Evolutionary conservation across 2,329 filamentous ascomycete species (phyloP).

Genomic region (Pestalotiopsis sp.): DNA sequence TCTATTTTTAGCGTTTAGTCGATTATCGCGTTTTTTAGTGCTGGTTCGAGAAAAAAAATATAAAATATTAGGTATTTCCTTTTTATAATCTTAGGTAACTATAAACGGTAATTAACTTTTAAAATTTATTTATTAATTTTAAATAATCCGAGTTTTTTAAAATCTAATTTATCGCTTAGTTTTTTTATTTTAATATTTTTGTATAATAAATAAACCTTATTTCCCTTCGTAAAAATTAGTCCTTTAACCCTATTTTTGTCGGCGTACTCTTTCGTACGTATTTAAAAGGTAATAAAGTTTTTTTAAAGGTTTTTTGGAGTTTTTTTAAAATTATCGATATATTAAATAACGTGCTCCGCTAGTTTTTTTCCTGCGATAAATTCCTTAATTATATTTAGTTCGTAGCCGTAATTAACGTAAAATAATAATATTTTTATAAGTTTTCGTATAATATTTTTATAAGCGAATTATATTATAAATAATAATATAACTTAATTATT

Average conservation of each 20-base stretch:
- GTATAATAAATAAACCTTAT: not conserved
- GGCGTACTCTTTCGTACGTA: not conserved
- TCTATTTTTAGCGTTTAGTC: not conserved
- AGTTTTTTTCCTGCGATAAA: slow-evolving; percentile 20
- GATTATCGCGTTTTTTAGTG: not conserved
- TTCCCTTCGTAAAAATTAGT: slow-evolving; percentile 13
- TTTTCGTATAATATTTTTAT: not conserved
- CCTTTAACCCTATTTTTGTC: slow-evolving; percentile 17
- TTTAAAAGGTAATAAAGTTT: not conserved
- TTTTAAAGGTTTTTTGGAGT: slow-evolving; percentile 16
- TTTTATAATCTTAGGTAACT: not conserved
- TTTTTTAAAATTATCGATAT: slow-evolving; percentile 11
- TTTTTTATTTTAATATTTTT: not conserved
- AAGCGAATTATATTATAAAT: not conserved
- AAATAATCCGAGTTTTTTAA: not conserved
- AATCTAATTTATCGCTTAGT: not conserved
- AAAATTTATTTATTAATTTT: not conserved
- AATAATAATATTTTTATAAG: not conserved
- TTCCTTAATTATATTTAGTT: slow-evolving; percentile 6
- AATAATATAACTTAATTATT: slow-evolving; percentile 8
- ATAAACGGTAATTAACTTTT: not conserved
- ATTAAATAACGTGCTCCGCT: slow-evolving; percentile 15
- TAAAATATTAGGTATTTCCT: not conserved
- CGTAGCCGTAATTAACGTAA: not conserved
- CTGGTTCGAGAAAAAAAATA: not conserved